A percentile compares a stretch with the other conserved stretches of the same genome.
These are phyloP conservation scores for Pseudogymnoascus pannorum DNA, from an alignment of 2,329 filamentous ascomycete genomes.

Conservation along the genomic window DNA sequence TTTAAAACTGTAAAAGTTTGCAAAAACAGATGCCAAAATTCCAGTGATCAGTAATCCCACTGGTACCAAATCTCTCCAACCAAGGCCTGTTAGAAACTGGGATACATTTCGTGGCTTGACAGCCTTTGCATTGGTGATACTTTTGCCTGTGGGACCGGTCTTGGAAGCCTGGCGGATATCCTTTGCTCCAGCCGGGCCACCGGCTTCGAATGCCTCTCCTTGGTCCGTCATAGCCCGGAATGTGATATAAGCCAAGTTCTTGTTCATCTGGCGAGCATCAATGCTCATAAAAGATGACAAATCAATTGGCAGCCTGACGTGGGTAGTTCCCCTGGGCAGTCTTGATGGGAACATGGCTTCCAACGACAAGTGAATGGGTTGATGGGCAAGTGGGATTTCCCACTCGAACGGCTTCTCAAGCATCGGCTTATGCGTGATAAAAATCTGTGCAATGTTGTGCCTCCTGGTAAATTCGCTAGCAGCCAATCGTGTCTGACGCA, in stretches of 20 bases:
- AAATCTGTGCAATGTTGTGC: slow-evolving; percentile 40
- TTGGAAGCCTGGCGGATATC: not conserved
- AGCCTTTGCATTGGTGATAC: not conserved
- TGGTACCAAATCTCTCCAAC: not conserved
- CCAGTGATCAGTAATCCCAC: not conserved
- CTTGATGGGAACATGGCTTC: slow-evolving; percentile 28
- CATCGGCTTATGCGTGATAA: slow-evolving; percentile 39
- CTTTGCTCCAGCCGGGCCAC: not conserved
- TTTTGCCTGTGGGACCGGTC: not conserved
- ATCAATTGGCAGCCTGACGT: slow-evolving; percentile 40
- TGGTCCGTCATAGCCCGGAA: slow-evolving; percentile 2
- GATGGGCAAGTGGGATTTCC: slow-evolving; percentile 31
- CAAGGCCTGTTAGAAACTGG: not conserved
- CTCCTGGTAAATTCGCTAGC: slow-evolving; percentile 41
- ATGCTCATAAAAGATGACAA: slow-evolving; percentile 42
- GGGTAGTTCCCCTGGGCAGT: slow-evolving; percentile 15
- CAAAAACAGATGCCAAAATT: slow-evolving; percentile 18
- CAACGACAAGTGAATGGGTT: slow-evolving; percentile 41
- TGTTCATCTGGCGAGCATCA: slow-evolving; percentile 46
- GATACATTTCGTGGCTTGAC: not conserved
- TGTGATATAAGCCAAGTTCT: slow-evolving; percentile 6
- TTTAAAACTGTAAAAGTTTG: slow-evolving; percentile 29
- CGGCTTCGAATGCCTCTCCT: not conserved
- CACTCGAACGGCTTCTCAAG: slow-evolving; percentile 31
- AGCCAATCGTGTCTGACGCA: slow-evolving; percentile 34